Evolutionary conservation across 257 asterid species (phyloP).

Genomic region (Vinca minor): DNA sequence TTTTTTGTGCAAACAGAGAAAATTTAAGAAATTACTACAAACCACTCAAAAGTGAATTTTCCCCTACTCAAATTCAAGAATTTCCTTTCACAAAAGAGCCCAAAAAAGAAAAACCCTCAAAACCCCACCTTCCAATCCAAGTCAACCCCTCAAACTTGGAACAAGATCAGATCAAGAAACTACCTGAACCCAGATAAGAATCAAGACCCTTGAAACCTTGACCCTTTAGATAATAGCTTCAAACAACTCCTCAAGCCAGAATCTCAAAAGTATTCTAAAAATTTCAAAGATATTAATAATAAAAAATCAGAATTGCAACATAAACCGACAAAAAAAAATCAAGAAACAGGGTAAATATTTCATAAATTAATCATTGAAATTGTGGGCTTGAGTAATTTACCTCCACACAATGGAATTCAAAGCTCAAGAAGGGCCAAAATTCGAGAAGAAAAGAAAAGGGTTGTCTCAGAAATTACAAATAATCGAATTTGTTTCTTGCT

Average conservation of each 20-base stretch:
- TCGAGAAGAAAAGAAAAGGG: neutral
- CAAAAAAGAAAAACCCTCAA: neutral
- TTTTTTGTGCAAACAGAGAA: neutral
- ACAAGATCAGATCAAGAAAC: slow-evolving; percentile 2
- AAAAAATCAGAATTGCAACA: neutral
- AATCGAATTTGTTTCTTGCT: slow-evolving; percentile 3
- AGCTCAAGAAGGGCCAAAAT: slow-evolving; percentile 7
- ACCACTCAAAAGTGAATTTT: neutral
- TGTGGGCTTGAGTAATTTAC: neutral
- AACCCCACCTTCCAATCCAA: neutral
- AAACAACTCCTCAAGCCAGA: neutral
- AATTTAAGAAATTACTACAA: neutral
- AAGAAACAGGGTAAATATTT: neutral
- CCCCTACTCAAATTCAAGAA: neutral
- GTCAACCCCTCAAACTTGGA: slow-evolving; percentile 9
- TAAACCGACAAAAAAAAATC: neutral
- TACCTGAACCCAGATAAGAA: neutral
- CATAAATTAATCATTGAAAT: neutral
- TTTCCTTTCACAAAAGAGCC: neutral
- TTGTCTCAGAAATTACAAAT: neutral
- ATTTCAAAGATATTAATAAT: neutral
- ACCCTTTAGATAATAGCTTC: neutral
- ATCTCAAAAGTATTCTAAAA: neutral
- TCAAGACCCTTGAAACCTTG: neutral
- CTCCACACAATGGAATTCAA: neutral